phyloP scores from a whole-genome alignment of 345 rosid genomes.

The Arabidopsis arenosa region DNA sequence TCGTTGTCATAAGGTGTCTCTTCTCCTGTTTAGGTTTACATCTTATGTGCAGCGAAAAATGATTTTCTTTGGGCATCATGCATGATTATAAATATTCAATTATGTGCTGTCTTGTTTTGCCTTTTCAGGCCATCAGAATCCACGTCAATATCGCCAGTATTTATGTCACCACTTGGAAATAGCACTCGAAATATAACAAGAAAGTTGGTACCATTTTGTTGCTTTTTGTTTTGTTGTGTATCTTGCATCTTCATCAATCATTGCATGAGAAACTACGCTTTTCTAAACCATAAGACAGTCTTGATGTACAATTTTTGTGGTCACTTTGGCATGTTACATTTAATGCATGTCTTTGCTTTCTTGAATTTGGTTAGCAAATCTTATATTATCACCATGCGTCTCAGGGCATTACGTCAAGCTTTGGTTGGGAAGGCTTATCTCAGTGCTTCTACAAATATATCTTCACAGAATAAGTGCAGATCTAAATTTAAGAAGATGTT shows the following conservation, averaged over 20 bases:
- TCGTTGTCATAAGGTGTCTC: constrained; percentile 24
- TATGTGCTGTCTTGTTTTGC: constrained; percentile 26
- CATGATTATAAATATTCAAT: constrained; percentile 20
- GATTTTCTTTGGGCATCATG: constrained; percentile 24
- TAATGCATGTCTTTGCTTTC: constrained; percentile 12
- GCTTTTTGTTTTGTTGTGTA: constrained; percentile 23
- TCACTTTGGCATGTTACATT: constrained; percentile 19
- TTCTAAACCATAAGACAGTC: constrained; percentile 18
- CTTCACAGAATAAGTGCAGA: constrained; percentile 51
- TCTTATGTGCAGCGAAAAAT: constrained; percentile 18
- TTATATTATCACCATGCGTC: constrained; percentile 20
- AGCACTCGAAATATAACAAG: constrained; percentile 47
- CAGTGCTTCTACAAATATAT: constrained; percentile 46
- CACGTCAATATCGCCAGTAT: constrained; percentile 32
- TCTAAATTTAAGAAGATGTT: constrained; percentile 54
- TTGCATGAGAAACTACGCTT: constrained; percentile 4
- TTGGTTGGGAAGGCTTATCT: constrained; percentile 47
- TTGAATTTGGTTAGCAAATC: constrained; percentile 22
- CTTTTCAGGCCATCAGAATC: constrained; percentile 51
- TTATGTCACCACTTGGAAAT: constrained; percentile 46
- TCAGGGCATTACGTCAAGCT: constrained; percentile 59
- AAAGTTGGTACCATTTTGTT: constrained; percentile 54
- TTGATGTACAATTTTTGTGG: constrained; percentile 15
- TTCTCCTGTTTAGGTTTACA: constrained; percentile 25
- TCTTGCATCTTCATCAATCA: constrained; percentile 33